These are phyloP conservation scores for Candida ficus DNA, from an alignment of 805 yeast genomes.

Conservation along the genomic window DNA sequence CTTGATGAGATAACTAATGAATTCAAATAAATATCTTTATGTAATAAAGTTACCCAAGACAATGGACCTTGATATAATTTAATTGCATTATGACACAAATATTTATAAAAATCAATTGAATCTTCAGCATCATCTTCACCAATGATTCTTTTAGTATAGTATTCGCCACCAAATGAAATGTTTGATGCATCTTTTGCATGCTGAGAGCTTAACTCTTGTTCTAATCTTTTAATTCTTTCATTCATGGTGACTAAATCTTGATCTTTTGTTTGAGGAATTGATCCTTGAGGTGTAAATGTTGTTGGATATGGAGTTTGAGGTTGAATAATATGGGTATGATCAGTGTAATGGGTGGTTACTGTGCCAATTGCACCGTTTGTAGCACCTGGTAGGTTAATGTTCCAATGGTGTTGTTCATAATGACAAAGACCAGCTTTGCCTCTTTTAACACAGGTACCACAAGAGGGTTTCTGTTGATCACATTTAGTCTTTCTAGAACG, in stretches of 20 bases:
- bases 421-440: constrained; percentile 15
- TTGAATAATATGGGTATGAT: too few relatives aligned
- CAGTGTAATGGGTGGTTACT: too few relatives aligned
- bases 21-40: constrained; percentile 22
- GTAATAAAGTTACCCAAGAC: constrained; percentile 22
- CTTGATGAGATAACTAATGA: constrained; percentile 10
- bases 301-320: too few relatives aligned
- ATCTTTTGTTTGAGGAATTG: constrained; percentile 1
- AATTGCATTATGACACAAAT: constrained; percentile 6
- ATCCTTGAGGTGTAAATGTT: too few relatives aligned
- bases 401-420: constrained; percentile 22
- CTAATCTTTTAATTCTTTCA: constrained; percentile 15
- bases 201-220: constrained; percentile 4
- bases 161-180: too few relatives aligned
- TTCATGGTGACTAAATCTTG: constrained; percentile 7
- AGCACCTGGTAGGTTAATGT: constrained; percentile 5
- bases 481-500: constrained; percentile 25
- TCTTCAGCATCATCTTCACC: not conserved
- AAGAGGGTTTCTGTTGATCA: constrained; percentile 21
- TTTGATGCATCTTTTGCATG: not conserved
- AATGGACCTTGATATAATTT: constrained; percentile 18
- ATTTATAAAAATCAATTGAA: constrained; percentile 12
- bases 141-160: too few relatives aligned
- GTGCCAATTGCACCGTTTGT: not conserved
- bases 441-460: constrained; percentile 18